Percentiles rank a stretch among this genome's conserved stretches.
Evolutionary conservation across 495 filamentous ascomycete species (phyloP).

Genomic region (Lichenothelia convexa): DNA sequence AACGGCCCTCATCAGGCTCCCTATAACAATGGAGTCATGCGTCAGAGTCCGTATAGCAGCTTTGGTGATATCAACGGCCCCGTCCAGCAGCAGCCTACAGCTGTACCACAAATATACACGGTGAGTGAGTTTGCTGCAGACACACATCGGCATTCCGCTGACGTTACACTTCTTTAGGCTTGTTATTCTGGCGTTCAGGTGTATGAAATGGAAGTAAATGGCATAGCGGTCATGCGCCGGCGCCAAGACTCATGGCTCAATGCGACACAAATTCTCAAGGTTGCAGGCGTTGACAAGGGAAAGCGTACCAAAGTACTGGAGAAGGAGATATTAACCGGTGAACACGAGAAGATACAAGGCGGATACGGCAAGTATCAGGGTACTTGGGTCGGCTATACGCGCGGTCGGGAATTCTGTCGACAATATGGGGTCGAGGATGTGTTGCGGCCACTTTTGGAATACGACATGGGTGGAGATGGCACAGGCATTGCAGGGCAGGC

Average conservation of each 20-base stretch:
- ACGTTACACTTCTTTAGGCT: conserved; percentile 34
- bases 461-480: conserved; percentile 70
- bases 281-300: conserved; percentile 90
- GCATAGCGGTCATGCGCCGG: conserved; percentile 81
- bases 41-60: too few species aligned
- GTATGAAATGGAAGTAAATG: conserved; percentile 94
- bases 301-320: conserved; percentile 93
- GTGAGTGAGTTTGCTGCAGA: conserved; percentile 2
- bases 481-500: conserved; percentile 37
- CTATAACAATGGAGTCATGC: too few species aligned
- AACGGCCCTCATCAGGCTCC: too few species aligned
- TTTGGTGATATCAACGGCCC: too few species aligned
- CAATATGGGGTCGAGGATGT: conserved; percentile 88
- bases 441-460: conserved; percentile 65
- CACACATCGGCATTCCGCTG: not conserved
- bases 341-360: conserved; percentile 96
- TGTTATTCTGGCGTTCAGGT: conserved; percentile 88
- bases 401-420: conserved; percentile 78
- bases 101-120: conserved; percentile 16
- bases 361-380: conserved; percentile 98
- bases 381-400: conserved; percentile 86
- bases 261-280: conserved; percentile 88
- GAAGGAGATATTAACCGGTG: conserved; percentile 87
- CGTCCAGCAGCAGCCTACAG: too few species aligned
- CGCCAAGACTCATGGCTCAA: conserved; percentile 86